phyloP scores from a whole-genome alignment of 306 rosid genomes.

The Dryas drummondii region DNA sequence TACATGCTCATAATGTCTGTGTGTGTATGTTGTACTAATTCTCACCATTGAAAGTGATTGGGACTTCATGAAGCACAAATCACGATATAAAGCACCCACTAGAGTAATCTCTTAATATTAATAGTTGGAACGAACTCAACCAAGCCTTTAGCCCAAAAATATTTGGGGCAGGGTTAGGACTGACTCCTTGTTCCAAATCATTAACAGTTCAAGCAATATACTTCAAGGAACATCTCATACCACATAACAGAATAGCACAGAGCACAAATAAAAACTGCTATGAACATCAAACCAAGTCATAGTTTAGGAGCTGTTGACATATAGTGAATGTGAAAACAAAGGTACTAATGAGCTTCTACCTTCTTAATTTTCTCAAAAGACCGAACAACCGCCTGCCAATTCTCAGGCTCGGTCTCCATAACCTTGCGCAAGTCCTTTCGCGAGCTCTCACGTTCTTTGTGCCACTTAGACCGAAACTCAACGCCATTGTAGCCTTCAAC shows the following conservation, averaged over 20 bases:
- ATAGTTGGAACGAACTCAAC: background rate
- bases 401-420: slow-evolving; percentile 79
- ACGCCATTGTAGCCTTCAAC: slow-evolving; percentile 48
- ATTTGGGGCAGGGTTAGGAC: background rate
- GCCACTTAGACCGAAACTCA: slow-evolving; percentile 72
- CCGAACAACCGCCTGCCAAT: slow-evolving; percentile 85
- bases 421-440: slow-evolving; percentile 58
- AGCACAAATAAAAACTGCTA: background rate
- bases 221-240: background rate
- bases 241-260: background rate
- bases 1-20: background rate
- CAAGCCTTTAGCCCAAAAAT: background rate
- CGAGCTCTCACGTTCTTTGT: slow-evolving; percentile 68
- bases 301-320: background rate
- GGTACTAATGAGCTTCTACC: slow-evolving; percentile 38
- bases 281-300: background rate
- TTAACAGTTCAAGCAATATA: background rate
- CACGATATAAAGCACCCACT: background rate
- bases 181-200: background rate
- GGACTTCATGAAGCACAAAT: background rate
- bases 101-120: background rate
- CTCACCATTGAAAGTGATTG: background rate
- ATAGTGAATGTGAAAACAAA: background rate
- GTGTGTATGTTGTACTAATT: background rate
- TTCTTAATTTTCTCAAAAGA: slow-evolving; percentile 69